A percentile compares a stretch with the other conserved stretches of the same genome.
Evolutionary conservation across 495 filamentous ascomycete genomes (phyloP).

Genomic region (Neurospora terricola): DNA sequence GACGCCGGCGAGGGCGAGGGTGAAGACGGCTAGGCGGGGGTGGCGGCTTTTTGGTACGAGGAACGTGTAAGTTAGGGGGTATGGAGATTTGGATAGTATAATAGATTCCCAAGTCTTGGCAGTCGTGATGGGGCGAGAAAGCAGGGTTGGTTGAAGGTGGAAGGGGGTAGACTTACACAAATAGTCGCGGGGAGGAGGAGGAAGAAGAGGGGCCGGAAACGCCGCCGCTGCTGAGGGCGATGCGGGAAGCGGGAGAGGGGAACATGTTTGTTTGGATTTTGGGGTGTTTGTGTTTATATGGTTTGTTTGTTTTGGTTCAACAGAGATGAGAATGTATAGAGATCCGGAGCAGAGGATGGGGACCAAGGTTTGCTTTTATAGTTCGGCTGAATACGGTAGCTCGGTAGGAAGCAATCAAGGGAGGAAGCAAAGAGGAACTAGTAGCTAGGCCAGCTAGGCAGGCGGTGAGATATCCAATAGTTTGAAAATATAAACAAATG

Average conservation of each 20-base stretch:
- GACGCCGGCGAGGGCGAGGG: constrained; percentile 19
- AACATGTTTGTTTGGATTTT: neutral
- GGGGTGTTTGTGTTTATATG: neutral
- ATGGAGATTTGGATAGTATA: too few species aligned
- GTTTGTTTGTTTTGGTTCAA: neutral
- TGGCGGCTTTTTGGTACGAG: constrained; percentile 16
- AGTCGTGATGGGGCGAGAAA: too few species aligned
- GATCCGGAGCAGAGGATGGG: neutral
- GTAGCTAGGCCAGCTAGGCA: neutral
- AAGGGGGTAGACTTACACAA: neutral
- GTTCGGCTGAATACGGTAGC: neutral
- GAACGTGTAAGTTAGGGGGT: neutral
- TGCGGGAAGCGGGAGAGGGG: neutral
- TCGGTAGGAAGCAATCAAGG: neutral
- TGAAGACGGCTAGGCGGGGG: constrained; percentile 20
- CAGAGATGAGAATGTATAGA: neutral
- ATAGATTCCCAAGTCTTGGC: too few species aligned
- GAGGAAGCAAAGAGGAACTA: neutral
- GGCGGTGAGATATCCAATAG: neutral
- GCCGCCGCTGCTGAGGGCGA: neutral
- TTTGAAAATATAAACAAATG: neutral
- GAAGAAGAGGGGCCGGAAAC: neutral
- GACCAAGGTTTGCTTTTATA: neutral
- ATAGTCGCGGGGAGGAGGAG: neutral
- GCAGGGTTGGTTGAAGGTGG: neutral